These are phyloP conservation scores for Stachybotrys chlorohalonatus DNA, from an alignment of 2,329 filamentous ascomycete species.

Conservation along the genomic window DNA sequence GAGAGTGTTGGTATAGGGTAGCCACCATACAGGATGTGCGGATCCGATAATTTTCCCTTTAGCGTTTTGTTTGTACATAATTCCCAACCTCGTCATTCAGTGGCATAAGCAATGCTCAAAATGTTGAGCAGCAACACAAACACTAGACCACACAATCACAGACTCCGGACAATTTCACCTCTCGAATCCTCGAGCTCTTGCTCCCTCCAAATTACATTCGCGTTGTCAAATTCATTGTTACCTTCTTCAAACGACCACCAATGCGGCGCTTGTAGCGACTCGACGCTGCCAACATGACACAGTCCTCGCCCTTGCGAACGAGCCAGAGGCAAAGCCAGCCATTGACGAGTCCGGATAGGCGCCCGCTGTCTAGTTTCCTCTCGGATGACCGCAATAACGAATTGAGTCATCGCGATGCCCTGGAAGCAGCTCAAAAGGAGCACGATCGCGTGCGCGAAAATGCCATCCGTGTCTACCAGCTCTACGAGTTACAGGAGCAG, in stretches of 20 bases:
- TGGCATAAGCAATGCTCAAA: neutral
- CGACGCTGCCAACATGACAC: slow-evolving; percentile 26
- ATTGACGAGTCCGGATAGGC: slow-evolving; percentile 31
- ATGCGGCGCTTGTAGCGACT: slow-evolving; percentile 14
- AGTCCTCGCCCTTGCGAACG: slow-evolving; percentile 30
- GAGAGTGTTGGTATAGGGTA: too few species aligned
- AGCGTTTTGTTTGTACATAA: neutral
- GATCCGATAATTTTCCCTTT: neutral
- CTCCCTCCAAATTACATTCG: neutral
- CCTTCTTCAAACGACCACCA: neutral
- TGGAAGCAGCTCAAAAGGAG: slow-evolving; percentile 55
- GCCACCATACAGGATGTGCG: neutral
- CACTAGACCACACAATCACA: neutral
- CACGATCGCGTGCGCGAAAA: slow-evolving; percentile 54
- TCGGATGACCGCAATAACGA: slow-evolving; percentile 53
- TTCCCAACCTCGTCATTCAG: neutral
- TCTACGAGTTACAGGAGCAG: slow-evolving; percentile 37
- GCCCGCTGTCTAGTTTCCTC: slow-evolving; percentile 52
- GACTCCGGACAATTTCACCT: neutral
- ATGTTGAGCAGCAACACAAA: neutral
- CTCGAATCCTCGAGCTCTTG: neutral
- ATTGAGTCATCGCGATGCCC: slow-evolving; percentile 53
- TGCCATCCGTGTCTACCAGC: slow-evolving; percentile 37
- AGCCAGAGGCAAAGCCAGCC: slow-evolving; percentile 28
- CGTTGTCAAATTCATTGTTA: neutral